Base-by-base conservation (phyloP, 2,329 filamentous ascomycete genomes). In the Amphichorda felina region DNA sequence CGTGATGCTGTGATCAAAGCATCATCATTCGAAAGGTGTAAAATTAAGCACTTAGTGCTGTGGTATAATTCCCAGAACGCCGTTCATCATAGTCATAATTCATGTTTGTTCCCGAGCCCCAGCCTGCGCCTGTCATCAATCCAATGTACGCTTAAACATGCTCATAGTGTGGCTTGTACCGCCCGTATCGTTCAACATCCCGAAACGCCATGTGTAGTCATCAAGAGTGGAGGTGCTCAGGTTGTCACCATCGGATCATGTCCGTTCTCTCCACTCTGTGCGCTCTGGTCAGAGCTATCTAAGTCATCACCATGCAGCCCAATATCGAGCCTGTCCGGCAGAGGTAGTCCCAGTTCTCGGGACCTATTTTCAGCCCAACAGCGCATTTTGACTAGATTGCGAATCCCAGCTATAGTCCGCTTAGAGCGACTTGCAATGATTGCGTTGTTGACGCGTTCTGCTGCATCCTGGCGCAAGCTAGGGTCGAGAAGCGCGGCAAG, bases 401-500 rank as follows among this genome's bases (percentile, higher is more conserved):
- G 73, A 43, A 98, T 84, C 18, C 84, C 82, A 10, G 88, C 82
- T 55, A 94, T 85, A 41, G 80, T 75, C 41, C 78, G 70, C 45
- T 77, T 68, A 16, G 80, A 79, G 51, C 88, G 80, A 34, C 72
- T 77, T 38, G 73, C 67, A 18, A 96, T 63, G 36, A 98, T 86
- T 9, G 87, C 85, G 56, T 87, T 79, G 53, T 98, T 98, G 36
- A 98, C 91, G 46, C 73, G 72, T 41, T 79, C 79, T 4, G 91
- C 91, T n/a, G 95, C 87, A 30, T 80, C 75, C 45, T 79, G 76
- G 41, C 91, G 78, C 30, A 96, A 68, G 33, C 77, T 72, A 3
- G 88, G 83, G 45, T 94, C 73, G 14, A 98, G 64, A 19, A 98
- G 66, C 32, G 75, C 75, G 26, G 80, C 77, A 22, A 95, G 66